phyloP scores from a whole-genome alignment of 306 rosid species.

The Corylus avellana region DNA sequence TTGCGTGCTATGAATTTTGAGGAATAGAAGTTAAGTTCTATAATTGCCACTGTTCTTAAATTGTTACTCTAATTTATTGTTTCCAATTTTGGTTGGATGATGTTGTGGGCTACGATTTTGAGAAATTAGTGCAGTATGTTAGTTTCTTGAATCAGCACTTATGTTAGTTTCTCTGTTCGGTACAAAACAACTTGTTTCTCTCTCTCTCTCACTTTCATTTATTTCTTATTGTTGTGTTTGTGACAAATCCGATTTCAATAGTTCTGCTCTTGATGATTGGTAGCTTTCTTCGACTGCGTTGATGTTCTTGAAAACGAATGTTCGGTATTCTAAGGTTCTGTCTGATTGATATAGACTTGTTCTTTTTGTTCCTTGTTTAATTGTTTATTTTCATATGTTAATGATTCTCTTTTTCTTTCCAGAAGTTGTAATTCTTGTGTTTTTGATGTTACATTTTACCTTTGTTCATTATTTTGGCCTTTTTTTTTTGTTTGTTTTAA shows the following conservation, averaged over 20 bases:
- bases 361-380: neutral
- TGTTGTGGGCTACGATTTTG: neutral
- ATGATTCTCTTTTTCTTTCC: too few species aligned
- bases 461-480: too few species aligned
- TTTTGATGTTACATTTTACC: too few species aligned
- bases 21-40: neutral
- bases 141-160: neutral
- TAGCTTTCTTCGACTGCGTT: neutral
- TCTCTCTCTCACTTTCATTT: neutral
- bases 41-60: neutral
- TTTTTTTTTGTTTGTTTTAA: too few species aligned
- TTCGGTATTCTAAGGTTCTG: neutral
- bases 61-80: too few species aligned
- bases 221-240: neutral
- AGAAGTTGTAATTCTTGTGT: too few species aligned
- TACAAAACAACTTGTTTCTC: neutral
- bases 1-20: too few species aligned
- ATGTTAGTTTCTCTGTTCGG: neutral
- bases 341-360: neutral
- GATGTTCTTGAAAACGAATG: too few species aligned
- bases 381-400: neutral
- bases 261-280: neutral
- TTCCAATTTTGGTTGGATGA: neutral
- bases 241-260: neutral
- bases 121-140: neutral